Conservation (phyloP, 1,284 basidiomycete species). For the Vanrija pseudolonga region DNA sequence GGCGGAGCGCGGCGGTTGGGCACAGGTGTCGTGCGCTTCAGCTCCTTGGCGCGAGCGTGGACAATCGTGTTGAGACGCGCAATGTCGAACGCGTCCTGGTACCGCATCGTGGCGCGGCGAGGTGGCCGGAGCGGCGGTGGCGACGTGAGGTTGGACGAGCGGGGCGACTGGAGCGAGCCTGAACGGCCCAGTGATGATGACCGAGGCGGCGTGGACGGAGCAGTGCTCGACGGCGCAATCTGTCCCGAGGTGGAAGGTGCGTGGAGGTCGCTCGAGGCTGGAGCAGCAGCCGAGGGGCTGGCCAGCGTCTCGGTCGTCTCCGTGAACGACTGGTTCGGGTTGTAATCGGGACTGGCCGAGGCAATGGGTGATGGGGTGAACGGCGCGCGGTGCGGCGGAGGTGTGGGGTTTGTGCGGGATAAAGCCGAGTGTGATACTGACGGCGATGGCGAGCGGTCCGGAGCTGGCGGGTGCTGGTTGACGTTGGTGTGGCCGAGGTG, state of each 20-base stretch:
- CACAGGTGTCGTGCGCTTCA: conserved; percentile 12
- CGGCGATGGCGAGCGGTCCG: conserved; percentile 8
- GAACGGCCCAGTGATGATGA: no score
- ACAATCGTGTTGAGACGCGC: conserved; percentile 44
- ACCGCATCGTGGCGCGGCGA: conserved; percentile 33
- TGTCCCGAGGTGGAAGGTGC: no score
- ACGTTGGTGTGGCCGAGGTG: neutral
- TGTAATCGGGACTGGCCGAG: neutral
- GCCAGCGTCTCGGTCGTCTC: no score
- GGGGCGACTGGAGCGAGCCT: no score
- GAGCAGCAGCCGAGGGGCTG: no score
- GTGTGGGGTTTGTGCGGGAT: conserved; percentile 11
- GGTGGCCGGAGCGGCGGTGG: no score
- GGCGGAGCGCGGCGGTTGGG: conserved; percentile 1
- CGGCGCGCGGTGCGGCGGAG: conserved; percentile 9
- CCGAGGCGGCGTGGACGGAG: no score
- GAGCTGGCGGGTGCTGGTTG: conserved; percentile 3
- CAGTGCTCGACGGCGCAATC: no score
- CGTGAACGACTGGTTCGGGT: neutral
- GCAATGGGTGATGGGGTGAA: neutral
- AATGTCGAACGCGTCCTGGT: conserved; percentile 44
- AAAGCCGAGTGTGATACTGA: neutral
- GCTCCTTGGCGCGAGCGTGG: conserved; percentile 21
- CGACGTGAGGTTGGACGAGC: no score
- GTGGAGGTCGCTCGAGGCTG: no score